A percentile compares a stretch with the other conserved stretches of the same genome.
phyloP scores from a whole-genome alignment of 1,284 basidiomycete species.

The Marasmius tenuissimus region DNA sequence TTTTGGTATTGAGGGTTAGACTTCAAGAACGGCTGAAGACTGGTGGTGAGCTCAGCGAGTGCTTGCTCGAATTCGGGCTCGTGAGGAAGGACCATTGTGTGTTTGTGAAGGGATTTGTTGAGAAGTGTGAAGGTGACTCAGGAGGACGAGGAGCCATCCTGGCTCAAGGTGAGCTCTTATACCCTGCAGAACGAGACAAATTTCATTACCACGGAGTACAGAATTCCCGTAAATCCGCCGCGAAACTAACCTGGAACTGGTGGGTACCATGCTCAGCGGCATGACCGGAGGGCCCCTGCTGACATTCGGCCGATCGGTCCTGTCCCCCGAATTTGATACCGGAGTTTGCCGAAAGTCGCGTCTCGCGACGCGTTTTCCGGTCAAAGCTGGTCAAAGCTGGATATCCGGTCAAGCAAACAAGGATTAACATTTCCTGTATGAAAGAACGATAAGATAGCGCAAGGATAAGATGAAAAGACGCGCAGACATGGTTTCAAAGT shows the following conservation, averaged over 20 bases:
- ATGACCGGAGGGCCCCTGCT: neutral
- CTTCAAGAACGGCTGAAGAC: slow-evolving; percentile 68
- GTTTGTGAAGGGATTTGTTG: neutral
- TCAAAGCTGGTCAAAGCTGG: neutral
- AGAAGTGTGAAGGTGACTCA: neutral
- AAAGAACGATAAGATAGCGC: neutral
- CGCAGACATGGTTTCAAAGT: neutral
- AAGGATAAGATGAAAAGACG: neutral
- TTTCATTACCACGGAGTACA: too few relatives aligned
- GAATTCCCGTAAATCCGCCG: too few relatives aligned
- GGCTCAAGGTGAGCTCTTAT: neutral
- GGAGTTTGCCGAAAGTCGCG: neutral
- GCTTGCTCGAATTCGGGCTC: slow-evolving; percentile 48
- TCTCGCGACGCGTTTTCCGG: neutral
- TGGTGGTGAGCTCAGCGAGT: slow-evolving; percentile 64
- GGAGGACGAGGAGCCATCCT: neutral
- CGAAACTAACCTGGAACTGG: too few relatives aligned
- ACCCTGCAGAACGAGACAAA: too few relatives aligned
- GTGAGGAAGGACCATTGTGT: slow-evolving; percentile 24
- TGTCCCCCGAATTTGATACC: neutral
- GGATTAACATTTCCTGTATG: neutral
- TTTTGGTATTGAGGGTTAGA: slow-evolving; percentile 73
- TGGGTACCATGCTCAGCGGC: neutral
- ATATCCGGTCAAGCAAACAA: neutral
- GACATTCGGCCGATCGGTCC: neutral